Base-by-base conservation (phyloP, 805 yeast genomes). In the Saccharomycopsis microspora region DNA sequence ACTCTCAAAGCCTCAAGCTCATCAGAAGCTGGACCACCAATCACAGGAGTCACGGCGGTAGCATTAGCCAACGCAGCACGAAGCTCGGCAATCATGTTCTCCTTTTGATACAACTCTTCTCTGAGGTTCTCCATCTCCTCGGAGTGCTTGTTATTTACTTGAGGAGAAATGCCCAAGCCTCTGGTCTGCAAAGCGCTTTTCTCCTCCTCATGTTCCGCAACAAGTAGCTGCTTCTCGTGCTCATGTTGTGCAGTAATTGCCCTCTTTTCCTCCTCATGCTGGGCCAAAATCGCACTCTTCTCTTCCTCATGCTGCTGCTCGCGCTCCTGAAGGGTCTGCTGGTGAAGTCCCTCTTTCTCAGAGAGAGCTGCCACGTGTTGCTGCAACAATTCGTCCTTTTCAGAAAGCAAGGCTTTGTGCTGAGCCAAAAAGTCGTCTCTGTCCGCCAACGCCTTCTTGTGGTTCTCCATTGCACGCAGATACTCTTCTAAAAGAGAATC, bases 1-100 rank as follows among this genome's bases (percentile, higher is more conserved):
- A 30, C 36, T 27, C 45, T 27, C 19, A 48, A 30, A 28, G 38
- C 38, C 33, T 41, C 42, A 10, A 53, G 37, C 41, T 45, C 27
- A 41, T 28, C 31, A 46, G 31, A 19, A 19, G 19, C 19, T 43
- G 31, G 29, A 19, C 38, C 9, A 31, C 33, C 36, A 27, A 33
- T 34, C 9, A 27, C 10, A 27, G 31, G 38, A 33, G 36, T 33
- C 7, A n/a, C 33, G 29, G 44, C 5, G 32, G 28, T 36, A 10
- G n/a, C 32, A 2, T 19, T 41, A 30, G 36, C 30, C 8, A 35
- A 10, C 5, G 27, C 30, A 7, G 28, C 19, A n/a, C 38, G n/a
- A 34, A 43, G 38, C 27, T 34, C 11, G 11, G 32, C 46, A 10
- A 38, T 38, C 11, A 7, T 8, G 9, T 38, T 8, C 9, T 38